phyloP scores from a whole-genome alignment of 345 rosid species.

The Hibiscus trionum region DNA sequence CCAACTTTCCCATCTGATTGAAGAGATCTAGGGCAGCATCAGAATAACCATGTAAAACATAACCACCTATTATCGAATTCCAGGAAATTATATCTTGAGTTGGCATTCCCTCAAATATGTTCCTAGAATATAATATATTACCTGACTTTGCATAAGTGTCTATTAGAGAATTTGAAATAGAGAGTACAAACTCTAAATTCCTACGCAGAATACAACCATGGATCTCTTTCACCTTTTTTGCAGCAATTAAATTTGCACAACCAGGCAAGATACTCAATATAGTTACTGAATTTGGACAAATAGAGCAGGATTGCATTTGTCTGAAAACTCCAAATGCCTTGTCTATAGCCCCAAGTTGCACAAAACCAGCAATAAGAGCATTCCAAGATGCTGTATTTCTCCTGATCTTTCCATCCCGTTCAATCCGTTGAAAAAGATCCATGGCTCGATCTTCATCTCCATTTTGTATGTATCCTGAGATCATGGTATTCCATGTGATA shows the following conservation, averaged over 20 bases:
- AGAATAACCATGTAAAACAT: conserved; percentile 51
- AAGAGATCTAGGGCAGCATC: conserved; percentile 51
- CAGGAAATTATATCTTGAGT: conserved; percentile 60
- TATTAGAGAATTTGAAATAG: conserved; percentile 63
- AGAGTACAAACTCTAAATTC: conserved; percentile 47
- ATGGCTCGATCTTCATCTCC: conserved; percentile 74
- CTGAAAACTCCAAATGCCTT: conserved; percentile 58
- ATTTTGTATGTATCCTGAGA: conserved; percentile 71
- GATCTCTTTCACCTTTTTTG: conserved; percentile 71
- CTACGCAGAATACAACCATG: conserved; percentile 62
- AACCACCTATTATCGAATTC: conserved; percentile 64
- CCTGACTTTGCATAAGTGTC: conserved; percentile 79
- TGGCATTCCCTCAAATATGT: conserved; percentile 44
- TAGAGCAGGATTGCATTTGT: conserved; percentile 50
- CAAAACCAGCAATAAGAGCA: conserved; percentile 68
- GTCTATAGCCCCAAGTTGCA: conserved; percentile 53
- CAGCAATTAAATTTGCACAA: conserved; percentile 54
- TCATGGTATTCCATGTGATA: conserved; percentile 87
- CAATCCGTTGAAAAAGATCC: conserved; percentile 66
- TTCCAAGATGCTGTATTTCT: conserved; percentile 77
- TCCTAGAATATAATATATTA: conserved; percentile 50
- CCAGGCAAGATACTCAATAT: conserved; percentile 76
- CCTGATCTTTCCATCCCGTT: conserved; percentile 55
- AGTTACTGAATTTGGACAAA: conserved; percentile 57
- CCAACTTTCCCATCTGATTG: conserved; percentile 46